Percentiles rank a stretch among this genome's conserved stretches.
These are phyloP conservation scores for Stipa capillata DNA, from an alignment of 176 grass and related monocot species.

Conservation along the genomic window DNA sequence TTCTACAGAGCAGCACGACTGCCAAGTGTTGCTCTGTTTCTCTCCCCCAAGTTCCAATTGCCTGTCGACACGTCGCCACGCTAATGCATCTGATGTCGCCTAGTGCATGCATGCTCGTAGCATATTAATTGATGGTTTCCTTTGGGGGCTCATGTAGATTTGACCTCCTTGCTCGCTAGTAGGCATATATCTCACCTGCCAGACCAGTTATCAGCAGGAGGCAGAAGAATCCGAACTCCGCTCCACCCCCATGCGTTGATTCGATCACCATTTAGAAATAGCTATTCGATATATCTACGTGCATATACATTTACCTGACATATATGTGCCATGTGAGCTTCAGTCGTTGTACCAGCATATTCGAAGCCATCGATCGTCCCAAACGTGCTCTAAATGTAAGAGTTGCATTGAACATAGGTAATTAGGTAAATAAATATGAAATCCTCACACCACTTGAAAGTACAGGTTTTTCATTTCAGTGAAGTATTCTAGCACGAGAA, in stretches of 20 bases:
- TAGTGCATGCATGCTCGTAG: neutral
- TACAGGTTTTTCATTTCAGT: too few relatives aligned
- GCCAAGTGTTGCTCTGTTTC: neutral
- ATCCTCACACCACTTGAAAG: too few relatives aligned
- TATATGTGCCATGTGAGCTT: constrained; percentile 13
- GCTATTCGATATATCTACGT: neutral
- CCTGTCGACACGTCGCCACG: neutral
- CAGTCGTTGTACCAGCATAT: neutral
- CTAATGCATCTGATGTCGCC: neutral
- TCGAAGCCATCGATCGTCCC: neutral
- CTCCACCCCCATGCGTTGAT: constrained; percentile 2
- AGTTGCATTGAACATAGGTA: neutral
- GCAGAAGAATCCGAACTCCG: constrained; percentile 17
- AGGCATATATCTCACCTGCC: neutral
- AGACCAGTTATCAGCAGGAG: constrained; percentile 6
- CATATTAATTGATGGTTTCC: constrained; percentile 13
- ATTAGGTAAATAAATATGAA: neutral
- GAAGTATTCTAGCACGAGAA: neutral
- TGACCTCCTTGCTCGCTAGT: constrained; percentile 17
- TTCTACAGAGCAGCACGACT: neutral
- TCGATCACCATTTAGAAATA: constrained; percentile 13
- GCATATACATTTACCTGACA: neutral
- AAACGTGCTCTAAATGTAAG: too few relatives aligned
- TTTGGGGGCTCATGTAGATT: constrained; percentile 11
- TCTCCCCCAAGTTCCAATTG: neutral